Evolutionary conservation across 2,329 filamentous ascomycete genomes (phyloP).

Genomic region (Thielaviopsis ethacetica): DNA sequence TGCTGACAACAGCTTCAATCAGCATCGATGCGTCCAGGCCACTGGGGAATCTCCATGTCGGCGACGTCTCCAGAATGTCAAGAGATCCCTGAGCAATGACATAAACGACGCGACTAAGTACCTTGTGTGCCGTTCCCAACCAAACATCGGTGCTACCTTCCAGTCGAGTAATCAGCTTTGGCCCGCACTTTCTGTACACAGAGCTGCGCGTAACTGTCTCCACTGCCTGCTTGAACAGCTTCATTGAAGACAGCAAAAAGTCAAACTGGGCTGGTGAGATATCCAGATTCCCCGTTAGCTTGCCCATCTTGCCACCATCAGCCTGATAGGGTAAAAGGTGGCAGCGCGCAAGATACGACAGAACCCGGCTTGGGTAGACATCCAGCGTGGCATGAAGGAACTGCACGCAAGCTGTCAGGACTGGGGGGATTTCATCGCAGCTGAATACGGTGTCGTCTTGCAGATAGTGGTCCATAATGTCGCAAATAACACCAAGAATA

Average conservation of each 20-base stretch:
- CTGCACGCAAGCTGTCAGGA: conserved; percentile 55
- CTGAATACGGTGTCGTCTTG: conserved; percentile 39
- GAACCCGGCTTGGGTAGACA: conserved; percentile 68
- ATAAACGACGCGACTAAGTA: conserved; percentile 53
- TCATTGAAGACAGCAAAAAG: conserved; percentile 58
- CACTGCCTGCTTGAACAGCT: conserved; percentile 58
- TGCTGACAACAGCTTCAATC: conserved; percentile 47
- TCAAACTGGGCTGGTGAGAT: conserved; percentile 60
- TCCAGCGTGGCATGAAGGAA: conserved; percentile 61
- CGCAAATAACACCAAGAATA: conserved; percentile 65
- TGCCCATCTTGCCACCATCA: conserved; percentile 58
- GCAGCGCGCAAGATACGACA: conserved; percentile 76
- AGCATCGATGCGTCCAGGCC: conserved; percentile 53
- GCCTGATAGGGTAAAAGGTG: conserved; percentile 63
- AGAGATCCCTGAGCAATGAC: conserved; percentile 61
- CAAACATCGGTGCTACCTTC: conserved; percentile 36
- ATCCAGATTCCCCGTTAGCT: conserved; percentile 69
- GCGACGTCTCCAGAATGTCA: conserved; percentile 72
- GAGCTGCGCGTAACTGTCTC: conserved; percentile 58
- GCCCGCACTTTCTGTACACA: conserved; percentile 45
- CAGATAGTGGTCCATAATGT: conserved; percentile 61
- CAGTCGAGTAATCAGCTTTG: conserved; percentile 31
- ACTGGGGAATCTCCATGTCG: conserved; percentile 67
- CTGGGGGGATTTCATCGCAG: conserved; percentile 48
- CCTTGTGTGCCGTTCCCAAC: conserved; percentile 62